Evolutionary conservation across 257 asterid species (phyloP).

Genomic region (Nyctanthes arbortristis): DNA sequence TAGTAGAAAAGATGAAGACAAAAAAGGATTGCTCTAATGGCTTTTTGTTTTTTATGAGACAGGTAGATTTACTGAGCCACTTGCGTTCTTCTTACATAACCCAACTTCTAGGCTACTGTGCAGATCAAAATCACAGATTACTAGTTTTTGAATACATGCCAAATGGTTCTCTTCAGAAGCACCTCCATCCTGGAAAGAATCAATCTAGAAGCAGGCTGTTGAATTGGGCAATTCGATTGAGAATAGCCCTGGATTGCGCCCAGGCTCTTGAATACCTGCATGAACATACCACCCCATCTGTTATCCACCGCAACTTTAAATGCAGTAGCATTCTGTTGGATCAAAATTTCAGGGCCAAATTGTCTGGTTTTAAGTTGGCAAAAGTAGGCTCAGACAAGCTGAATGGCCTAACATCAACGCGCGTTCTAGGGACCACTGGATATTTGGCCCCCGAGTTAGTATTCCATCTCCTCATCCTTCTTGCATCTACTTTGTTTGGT

Average conservation of each 20-base stretch:
- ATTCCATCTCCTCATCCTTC: background rate
- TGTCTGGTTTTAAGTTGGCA: slow-evolving; percentile 77
- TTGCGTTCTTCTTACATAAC: slow-evolving; percentile 57
- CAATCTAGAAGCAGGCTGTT: slow-evolving; percentile 19
- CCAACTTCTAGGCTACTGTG: slow-evolving; percentile 78
- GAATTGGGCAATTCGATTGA: slow-evolving; percentile 62
- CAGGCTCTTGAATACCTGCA: slow-evolving; percentile 73
- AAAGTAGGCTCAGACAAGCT: slow-evolving; percentile 74
- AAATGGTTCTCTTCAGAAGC: slow-evolving; percentile 51
- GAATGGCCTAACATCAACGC: slow-evolving; percentile 67
- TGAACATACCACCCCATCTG: slow-evolving; percentile 67
- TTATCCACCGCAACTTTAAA: slow-evolving; percentile 75
- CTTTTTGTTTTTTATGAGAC: background rate
- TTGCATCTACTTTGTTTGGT: background rate
- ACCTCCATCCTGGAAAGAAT: slow-evolving; percentile 43
- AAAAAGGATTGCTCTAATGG: background rate
- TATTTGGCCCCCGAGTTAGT: slow-evolving; percentile 91
- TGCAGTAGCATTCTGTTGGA: slow-evolving; percentile 67
- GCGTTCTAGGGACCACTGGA: slow-evolving; percentile 83
- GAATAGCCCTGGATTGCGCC: slow-evolving; percentile 73
- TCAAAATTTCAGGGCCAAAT: slow-evolving; percentile 60
- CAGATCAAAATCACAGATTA: slow-evolving; percentile 72
- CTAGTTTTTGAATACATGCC: slow-evolving; percentile 71
- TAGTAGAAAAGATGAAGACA: background rate
- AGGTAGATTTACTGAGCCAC: slow-evolving; percentile 78